phyloP scores from a whole-genome alignment of 257 asterid genomes.

The Datura wrightii region DNA sequence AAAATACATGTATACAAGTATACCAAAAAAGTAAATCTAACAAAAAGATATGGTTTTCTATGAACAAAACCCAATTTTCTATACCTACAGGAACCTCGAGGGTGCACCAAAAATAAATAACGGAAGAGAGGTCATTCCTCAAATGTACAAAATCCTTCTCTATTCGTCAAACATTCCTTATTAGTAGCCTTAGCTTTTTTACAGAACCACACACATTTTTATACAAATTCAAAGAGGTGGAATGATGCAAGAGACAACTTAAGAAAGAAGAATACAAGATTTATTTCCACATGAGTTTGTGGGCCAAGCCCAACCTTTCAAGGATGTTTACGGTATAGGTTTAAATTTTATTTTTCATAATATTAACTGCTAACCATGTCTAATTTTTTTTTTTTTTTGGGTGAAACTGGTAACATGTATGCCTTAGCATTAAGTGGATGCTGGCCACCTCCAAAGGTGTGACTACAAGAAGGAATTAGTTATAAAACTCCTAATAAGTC shows the following conservation, averaged over 20 bases:
- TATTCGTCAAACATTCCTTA: neutral
- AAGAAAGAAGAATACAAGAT: neutral
- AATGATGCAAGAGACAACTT: neutral
- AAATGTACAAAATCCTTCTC: no score
- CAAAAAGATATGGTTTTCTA: neutral
- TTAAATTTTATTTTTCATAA: neutral
- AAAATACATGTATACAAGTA: neutral
- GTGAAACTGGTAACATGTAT: no score
- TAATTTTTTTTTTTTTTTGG: neutral
- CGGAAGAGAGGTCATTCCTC: neutral
- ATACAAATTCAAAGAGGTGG: neutral
- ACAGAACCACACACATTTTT: neutral
- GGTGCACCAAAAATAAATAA: neutral
- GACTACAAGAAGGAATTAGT: no score
- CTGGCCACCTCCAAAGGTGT: no score
- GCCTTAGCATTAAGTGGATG: no score
- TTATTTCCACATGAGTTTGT: neutral
- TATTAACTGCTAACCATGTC: neutral
- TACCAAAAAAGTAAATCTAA: neutral
- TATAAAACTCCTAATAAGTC: no score
- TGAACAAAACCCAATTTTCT: neutral
- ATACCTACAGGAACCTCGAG: neutral
- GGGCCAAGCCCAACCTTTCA: constrained; percentile 5
- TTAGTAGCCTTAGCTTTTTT: neutral
- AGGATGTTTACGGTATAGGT: neutral